Conservation (phyloP, 305 asterid genomes). For the Ilex paraguariensis region DNA sequence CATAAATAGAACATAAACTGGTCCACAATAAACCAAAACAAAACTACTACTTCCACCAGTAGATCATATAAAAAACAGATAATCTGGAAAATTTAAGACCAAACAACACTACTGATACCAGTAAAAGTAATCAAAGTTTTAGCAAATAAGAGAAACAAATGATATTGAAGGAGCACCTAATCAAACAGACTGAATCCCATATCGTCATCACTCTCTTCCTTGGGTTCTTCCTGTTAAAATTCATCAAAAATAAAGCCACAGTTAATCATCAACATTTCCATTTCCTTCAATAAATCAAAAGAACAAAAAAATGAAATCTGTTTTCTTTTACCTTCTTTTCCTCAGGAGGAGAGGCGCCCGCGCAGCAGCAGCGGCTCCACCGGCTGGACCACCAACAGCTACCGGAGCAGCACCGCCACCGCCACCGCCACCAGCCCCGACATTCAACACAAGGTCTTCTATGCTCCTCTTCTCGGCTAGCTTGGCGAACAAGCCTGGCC, state of each 20-base stretch:
- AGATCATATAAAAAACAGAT: no score
- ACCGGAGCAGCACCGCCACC: constrained; percentile 27
- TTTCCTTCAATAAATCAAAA: no score
- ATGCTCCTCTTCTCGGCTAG: constrained; percentile 46
- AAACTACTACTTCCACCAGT: no score
- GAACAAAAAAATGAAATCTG: no score
- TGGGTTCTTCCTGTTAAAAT: constrained; percentile 18
- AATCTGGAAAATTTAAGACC: no score
- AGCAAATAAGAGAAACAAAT: no score
- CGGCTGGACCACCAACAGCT: constrained; percentile 23
- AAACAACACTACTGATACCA: no score
- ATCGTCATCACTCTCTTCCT: constrained; percentile 51
- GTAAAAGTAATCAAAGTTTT: no score
- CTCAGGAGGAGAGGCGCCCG: constrained; percentile 30
- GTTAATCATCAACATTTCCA: no score
- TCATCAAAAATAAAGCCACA: no score
- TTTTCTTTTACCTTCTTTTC: constrained; percentile 36
- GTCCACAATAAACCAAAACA: no score
- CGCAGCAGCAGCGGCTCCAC: constrained; percentile 29
- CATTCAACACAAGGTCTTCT: constrained; percentile 43
- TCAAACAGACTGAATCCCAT: constrained; percentile 46
- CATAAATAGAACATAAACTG: no score
- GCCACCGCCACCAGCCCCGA: constrained; percentile 51
- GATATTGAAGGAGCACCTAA: constrained; percentile 4
- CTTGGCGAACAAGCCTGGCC: constrained; percentile 54